Evolutionary conservation across 331 rosid genomes (phyloP), one percentile per base, ranked within the genome.

Genomic region (Quercus phellos): DNA sequence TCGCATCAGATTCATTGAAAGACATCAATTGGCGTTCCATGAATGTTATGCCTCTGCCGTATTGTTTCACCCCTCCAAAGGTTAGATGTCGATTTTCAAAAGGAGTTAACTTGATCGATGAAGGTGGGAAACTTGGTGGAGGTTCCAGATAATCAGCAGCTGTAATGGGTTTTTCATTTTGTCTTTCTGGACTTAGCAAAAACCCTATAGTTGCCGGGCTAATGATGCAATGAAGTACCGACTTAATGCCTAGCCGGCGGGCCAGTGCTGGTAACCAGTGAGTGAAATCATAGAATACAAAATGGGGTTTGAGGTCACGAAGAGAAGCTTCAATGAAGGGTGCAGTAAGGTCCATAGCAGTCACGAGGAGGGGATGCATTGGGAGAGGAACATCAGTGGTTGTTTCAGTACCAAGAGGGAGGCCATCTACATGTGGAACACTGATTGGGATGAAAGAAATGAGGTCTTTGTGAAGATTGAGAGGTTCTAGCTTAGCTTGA

Each of bases 271-370:
- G 84, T 22, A 74, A 6, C 84, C 84, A 80, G 54, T 22, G 64
- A 6, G 66, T 51, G 56, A 74, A 74, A 24, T 80, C 84, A 34
- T 29, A 74, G 55, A 74, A 80, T 18, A 80, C 64, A 19, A 80
- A 27, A 46, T 80, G 1, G 16, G 84, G 84, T 18, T 58, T 80
- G 75, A 80, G 75, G 38, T 68, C 3, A 5, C 0, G 2, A 17
- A 80, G 79, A 10, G 71, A 11, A 11, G 24, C 12, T 5, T 67
- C 66, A 22, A 80, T 43, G 24, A n/a, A 17, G 6, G 75, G 79
- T 11, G 26, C 38, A 18, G 79, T 74, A 30, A 55, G 75, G 79
- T 80, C 84, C 76, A 80, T 68, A 53, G 76, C 76, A 7, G 76
- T 29, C 46, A 30, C 0, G 21, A 74, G 29, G 60, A 26, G 70